Evolutionary conservation across 2,329 filamentous ascomycete genomes (phyloP), one percentile per base, ranked within the genome.

Genomic region (Monosporascus sp.): DNA sequence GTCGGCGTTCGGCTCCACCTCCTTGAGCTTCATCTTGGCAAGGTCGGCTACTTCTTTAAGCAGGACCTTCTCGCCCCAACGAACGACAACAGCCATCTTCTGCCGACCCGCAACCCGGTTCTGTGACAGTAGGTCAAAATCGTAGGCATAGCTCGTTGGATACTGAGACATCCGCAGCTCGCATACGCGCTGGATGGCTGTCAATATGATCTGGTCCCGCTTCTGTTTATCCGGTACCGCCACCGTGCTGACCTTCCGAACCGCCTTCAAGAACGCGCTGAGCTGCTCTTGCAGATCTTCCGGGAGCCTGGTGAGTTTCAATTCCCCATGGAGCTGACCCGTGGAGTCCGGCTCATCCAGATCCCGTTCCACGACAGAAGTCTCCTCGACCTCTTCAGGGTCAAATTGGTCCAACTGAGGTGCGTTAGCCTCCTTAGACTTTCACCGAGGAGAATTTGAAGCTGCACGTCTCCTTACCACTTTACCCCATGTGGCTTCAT

Each of bases 41-140:
- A 70, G 60, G 11, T 56, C 60, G 54, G 79, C 74, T 1, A 83
- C 75, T 62, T 83, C 77, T 52, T 75, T 70, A 24, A 91, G 65
- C 6, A 92, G 74, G 60, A 78, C 77, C 67, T 90, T 90, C 70
- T 93, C 89, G 15, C 88, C 89, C 3, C 85, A 70, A 54, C 89
- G 80, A 37, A 91, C 86, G 49, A 80, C 73, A 22, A 85, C 63
- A 0, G 88, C 88, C 83, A 88, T 88, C 44, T 70, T 73, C 15
- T 68, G 67, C 49, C 78, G 71, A 31, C 71, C 61, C 3, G 57
- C 57, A 7, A 75, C 53, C 15, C 59, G 59, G 5, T 60, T 55
- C 2, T 53, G 53, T 11, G 63, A 54, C 20, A 78, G 62, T 0
- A 77, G 58, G n/a, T 62, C 53, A 49, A 71, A 63, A 50, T 79